Evolutionary conservation across 768 basidiomycete genomes (phyloP).

Genomic region (Cystobasidium onofrii): DNA sequence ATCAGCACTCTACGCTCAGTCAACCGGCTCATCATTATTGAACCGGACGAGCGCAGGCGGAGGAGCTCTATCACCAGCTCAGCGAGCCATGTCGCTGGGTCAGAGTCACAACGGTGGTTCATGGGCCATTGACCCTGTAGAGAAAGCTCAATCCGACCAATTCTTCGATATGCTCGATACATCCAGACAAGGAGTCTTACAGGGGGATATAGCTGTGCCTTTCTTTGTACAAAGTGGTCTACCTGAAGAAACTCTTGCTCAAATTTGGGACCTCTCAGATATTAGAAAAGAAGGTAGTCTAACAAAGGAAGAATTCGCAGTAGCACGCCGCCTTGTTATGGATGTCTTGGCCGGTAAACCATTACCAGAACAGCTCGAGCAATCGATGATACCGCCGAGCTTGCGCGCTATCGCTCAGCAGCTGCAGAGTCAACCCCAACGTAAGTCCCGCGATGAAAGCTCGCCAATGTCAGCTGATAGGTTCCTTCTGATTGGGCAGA

Average conservation of each 20-base stretch:
- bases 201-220: conserved; percentile 87
- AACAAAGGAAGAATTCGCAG: conserved; percentile 84
- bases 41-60: not conserved
- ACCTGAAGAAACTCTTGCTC: conserved; percentile 72
- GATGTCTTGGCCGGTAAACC: conserved; percentile 70
- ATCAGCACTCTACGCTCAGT: conserved; percentile 41
- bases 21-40: conserved; percentile 52
- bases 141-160: conserved; percentile 67
- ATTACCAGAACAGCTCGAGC: conserved; percentile 63
- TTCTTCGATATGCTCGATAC: conserved; percentile 77
- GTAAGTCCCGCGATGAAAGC: not conserved
- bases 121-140: conserved; percentile 77
- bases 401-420: conserved; percentile 52
- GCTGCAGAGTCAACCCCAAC: conserved; percentile 48
- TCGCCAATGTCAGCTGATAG: too few relatives aligned
- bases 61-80: not conserved
- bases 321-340: conserved; percentile 89
- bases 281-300: conserved; percentile 77
- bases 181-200: conserved; percentile 66
- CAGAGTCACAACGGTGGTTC: conserved; percentile 21
- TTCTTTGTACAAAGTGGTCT: conserved; percentile 89
- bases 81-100: not conserved
- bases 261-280: conserved; percentile 91
- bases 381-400: conserved; percentile 70
- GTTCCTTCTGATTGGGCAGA: not conserved